Percentiles rank a stretch among this genome's conserved stretches.
Evolutionary conservation across 495 filamentous ascomycete genomes (phyloP).

Genomic region (Penicillium cataractarum): DNA sequence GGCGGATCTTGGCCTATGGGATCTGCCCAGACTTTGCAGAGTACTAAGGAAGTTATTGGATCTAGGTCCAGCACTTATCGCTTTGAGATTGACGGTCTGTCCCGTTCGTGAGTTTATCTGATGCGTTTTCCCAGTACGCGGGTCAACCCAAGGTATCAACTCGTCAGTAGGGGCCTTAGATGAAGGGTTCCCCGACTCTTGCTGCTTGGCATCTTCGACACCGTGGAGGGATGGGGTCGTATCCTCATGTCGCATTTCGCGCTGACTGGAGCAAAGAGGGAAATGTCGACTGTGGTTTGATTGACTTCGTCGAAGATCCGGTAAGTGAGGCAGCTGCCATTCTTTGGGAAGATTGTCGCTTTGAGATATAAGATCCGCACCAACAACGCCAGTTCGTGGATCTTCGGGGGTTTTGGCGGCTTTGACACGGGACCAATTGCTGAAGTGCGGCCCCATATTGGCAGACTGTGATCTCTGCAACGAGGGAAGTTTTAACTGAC

Average conservation of each 20-base stretch:
- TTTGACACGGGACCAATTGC: conserved; percentile 71
- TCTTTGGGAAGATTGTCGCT: background rate
- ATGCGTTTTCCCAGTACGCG: conserved; percentile 59
- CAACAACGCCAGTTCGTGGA: background rate
- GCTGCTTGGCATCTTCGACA: background rate
- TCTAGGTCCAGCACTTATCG: background rate
- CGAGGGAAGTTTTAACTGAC: conserved; percentile 39
- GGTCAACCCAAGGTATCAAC: conserved; percentile 68
- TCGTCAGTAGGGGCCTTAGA: conserved; percentile 30
- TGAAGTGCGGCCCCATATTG: conserved; percentile 45
- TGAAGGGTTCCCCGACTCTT: background rate
- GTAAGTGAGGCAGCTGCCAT: background rate
- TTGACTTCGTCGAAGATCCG: background rate
- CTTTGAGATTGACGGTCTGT: conserved; percentile 40
- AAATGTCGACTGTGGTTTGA: background rate
- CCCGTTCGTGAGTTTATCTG: conserved; percentile 67
- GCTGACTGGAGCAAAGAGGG: background rate
- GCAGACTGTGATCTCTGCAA: conserved; percentile 26
- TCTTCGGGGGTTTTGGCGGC: conserved; percentile 43
- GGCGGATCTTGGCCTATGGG: conserved; percentile 13
- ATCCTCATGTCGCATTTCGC: background rate
- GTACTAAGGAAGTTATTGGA: background rate
- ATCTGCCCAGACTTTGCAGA: conserved; percentile 12
- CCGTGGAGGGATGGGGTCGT: background rate
- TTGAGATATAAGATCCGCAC: background rate